Percentiles rank a stretch among this genome's conserved stretches.
phyloP scores from a whole-genome alignment of 1,284 basidiomycete species.

The Pseudozyma hubeiensis region DNA sequence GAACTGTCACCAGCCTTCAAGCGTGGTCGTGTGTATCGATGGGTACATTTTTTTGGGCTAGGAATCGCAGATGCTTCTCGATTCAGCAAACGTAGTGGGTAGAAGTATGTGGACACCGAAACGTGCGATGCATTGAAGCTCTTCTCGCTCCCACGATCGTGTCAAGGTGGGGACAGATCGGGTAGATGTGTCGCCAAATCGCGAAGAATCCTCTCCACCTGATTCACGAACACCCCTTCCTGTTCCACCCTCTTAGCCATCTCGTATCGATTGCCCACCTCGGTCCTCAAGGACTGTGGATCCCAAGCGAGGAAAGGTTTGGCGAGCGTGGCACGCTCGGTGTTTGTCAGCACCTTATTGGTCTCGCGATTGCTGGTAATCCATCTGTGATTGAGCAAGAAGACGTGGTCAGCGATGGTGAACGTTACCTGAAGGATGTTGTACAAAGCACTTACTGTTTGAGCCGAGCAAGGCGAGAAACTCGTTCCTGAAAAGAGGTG shows the following conservation, averaged over 20 bases:
- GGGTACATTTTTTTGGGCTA: no score
- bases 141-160: neutral
- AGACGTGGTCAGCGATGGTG: no score
- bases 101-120: no score
- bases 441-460: neutral
- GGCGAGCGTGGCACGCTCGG: neutral
- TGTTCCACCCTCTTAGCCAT: neutral
- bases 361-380: conserved; percentile 7
- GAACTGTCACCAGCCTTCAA: no score
- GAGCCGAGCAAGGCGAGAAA: neutral
- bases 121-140: neutral
- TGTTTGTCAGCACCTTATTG: neutral
- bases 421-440: neutral
- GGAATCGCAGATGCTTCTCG: no score
- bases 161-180: neutral
- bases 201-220: conserved; percentile 6
- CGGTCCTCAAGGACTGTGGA: neutral
- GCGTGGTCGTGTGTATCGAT: no score
- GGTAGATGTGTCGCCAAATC: conserved; percentile 18
- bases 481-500: no score
- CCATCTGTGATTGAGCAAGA: neutral
- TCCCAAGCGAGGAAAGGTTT: conserved; percentile 19
- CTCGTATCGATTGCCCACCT: neutral
- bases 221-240: neutral
- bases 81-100: no score